Conservation (phyloP, 345 rosid species). For the Moringa oleifera region DNA sequence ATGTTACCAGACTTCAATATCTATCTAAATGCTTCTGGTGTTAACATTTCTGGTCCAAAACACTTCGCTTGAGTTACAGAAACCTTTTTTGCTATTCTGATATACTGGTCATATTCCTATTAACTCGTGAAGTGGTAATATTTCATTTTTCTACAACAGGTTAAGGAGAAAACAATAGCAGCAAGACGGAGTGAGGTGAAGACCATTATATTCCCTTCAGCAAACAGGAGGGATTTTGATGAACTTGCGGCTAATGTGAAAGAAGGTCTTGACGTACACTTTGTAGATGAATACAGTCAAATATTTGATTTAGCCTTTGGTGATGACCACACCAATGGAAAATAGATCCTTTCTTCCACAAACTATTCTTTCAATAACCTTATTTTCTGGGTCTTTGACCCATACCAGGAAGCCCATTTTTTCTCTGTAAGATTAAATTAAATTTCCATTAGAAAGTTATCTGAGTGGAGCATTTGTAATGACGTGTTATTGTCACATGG, state of each 20-base stretch:
- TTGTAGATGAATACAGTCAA: slow-evolving; percentile 68
- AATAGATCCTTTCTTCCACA: slow-evolving; percentile 6
- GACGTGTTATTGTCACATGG: neutral
- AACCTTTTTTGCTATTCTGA: too few species aligned
- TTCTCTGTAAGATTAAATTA: neutral
- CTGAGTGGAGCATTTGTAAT: neutral
- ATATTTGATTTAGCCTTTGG: slow-evolving; percentile 62
- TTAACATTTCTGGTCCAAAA: too few species aligned
- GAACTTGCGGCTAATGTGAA: slow-evolving; percentile 84
- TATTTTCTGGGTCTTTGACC: neutral
- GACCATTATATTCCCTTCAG: slow-evolving; percentile 83
- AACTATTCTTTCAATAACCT: neutral
- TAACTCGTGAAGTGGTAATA: neutral
- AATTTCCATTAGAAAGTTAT: neutral
- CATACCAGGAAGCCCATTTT: neutral
- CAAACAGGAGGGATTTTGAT: slow-evolving; percentile 87
- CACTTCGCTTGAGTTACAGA: too few species aligned
- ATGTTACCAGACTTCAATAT: slow-evolving; percentile 20
- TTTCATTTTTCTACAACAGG: slow-evolving; percentile 33
- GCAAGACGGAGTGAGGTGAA: slow-evolving; percentile 87
- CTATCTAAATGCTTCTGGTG: neutral
- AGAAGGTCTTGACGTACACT: slow-evolving; percentile 93
- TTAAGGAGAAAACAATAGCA: slow-evolving; percentile 92
- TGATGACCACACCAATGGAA: slow-evolving; percentile 23
- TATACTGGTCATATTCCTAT: too few species aligned